Conservation (phyloP, 495 filamentous ascomycete genomes). For the Penicillium manginii region DNA sequence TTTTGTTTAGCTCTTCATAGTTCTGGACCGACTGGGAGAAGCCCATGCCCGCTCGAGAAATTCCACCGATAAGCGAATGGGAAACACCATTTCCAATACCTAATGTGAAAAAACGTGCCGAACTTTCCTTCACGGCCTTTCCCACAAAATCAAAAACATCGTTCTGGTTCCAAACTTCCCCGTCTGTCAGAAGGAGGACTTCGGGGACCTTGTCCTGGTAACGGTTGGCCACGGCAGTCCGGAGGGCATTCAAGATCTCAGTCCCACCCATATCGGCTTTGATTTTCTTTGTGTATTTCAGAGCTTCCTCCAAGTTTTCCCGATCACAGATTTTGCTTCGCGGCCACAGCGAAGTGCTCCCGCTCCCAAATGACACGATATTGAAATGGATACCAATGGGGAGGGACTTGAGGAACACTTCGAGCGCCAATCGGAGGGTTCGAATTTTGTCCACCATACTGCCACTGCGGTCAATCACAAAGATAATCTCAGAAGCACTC, state of each 20-base stretch:
- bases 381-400: conserved; percentile 16
- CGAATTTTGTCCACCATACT: conserved; percentile 11
- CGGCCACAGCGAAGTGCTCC: conserved; percentile 48
- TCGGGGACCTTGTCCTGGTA: conserved; percentile 10
- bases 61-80: conserved; percentile 18
- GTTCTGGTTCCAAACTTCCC: conserved; percentile 4
- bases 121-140: not conserved
- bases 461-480: conserved; percentile 14
- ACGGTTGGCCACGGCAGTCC: conserved; percentile 1
- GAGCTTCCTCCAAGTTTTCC: conserved; percentile 53
- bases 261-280: conserved; percentile 27
- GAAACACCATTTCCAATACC: conserved; percentile 14
- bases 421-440: conserved; percentile 6
- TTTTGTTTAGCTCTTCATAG: conserved; percentile 14
- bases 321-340: conserved; percentile 59
- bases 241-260: conserved; percentile 2
- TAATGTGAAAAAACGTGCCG: conserved; percentile 14
- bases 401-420: conserved; percentile 12
- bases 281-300: conserved; percentile 53
- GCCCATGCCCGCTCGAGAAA: conserved; percentile 17
- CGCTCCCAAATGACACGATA: conserved; percentile 1
- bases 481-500: conserved; percentile 11
- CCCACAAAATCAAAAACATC: conserved; percentile 7
- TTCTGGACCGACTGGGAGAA: conserved; percentile 19
- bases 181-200: conserved; percentile 16